A percentile compares a stretch with the other conserved stretches of the same genome.
phyloP scores from a whole-genome alignment of 345 rosid species.

The Populus alba region DNA sequence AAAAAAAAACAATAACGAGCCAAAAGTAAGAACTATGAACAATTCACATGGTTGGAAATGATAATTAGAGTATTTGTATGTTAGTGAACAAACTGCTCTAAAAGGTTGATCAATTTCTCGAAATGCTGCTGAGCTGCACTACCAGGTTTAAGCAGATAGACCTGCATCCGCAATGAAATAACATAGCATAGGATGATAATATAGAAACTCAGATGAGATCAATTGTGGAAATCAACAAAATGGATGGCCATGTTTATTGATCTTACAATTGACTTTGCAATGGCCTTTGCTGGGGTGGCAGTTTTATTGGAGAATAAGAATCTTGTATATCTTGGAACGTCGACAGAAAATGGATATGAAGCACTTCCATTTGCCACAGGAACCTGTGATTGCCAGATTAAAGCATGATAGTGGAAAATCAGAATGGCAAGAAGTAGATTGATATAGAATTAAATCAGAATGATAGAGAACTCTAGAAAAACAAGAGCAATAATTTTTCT shows the following conservation, averaged over 20 bases:
- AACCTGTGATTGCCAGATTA: constrained; percentile 50
- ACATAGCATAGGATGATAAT: constrained; percentile 13
- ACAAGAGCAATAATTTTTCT: not conserved
- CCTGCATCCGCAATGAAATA: constrained; percentile 46
- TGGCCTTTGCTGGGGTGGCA: constrained; percentile 74
- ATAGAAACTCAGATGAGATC: constrained; percentile 20
- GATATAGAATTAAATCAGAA: not conserved
- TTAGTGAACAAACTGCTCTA: constrained; percentile 85
- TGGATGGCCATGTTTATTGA: constrained; percentile 6
- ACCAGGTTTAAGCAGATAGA: constrained; percentile 76
- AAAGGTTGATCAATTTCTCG: constrained; percentile 89
- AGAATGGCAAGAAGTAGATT: constrained; percentile 1
- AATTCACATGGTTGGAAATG: constrained; percentile 11
- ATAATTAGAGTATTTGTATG: constrained; percentile 18
- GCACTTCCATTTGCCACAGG: constrained; percentile 98
- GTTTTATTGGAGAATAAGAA: constrained; percentile 88
- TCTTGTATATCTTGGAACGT: constrained; percentile 91
- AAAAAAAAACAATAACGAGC: constrained; percentile 4
- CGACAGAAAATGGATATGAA: constrained; percentile 87
- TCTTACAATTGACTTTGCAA: constrained; percentile 88
- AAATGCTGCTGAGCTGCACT: constrained; percentile 69
- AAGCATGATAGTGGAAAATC: constrained; percentile 7
- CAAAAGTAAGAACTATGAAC: constrained; percentile 6
- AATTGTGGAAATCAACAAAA: constrained; percentile 21
- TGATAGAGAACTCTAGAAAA: not conserved